Conservation (phyloP, 2,329 filamentous ascomycete species). For the Fusarium solani-melongenae region DNA sequence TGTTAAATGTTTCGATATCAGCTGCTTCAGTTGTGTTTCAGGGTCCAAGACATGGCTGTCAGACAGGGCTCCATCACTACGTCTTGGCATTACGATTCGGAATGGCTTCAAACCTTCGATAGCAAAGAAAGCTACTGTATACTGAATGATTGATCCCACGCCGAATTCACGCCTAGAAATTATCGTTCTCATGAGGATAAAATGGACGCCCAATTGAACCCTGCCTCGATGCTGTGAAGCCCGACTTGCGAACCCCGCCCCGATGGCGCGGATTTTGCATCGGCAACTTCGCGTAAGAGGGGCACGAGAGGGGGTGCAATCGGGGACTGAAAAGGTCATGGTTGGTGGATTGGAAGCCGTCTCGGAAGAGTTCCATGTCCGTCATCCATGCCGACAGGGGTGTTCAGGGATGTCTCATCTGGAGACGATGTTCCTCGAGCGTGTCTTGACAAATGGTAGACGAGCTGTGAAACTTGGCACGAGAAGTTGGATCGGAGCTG, state of each 20-base stretch:
- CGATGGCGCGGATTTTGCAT: slow-evolving; percentile 14
- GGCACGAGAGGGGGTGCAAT: not conserved
- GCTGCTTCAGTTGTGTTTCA: not conserved
- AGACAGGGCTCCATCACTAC: not conserved
- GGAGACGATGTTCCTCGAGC: not conserved
- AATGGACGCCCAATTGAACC: not conserved
- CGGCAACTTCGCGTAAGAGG: slow-evolving; percentile 19
- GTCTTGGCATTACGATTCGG: not conserved
- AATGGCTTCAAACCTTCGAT: not conserved
- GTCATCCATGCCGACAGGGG: not conserved
- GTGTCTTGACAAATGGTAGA: not conserved
- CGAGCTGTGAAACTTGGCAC: not conserved
- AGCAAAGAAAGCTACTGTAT: not conserved
- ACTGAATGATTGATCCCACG: not conserved
- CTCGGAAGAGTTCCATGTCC: slow-evolving; percentile 2
- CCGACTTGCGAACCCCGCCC: not conserved
- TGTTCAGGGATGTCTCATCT: not conserved
- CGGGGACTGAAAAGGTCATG: not conserved
- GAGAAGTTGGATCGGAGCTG: not conserved
- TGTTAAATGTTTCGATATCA: not conserved
- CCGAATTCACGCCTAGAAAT: not conserved
- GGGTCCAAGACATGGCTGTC: not conserved
- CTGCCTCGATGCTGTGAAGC: not conserved
- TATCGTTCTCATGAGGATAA: not conserved
- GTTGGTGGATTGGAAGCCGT: slow-evolving; percentile 3